Percentiles rank a stretch among this genome's conserved stretches.
phyloP scores from a whole-genome alignment of 2,329 filamentous ascomycete genomes.

The Aulographum hederae region DNA sequence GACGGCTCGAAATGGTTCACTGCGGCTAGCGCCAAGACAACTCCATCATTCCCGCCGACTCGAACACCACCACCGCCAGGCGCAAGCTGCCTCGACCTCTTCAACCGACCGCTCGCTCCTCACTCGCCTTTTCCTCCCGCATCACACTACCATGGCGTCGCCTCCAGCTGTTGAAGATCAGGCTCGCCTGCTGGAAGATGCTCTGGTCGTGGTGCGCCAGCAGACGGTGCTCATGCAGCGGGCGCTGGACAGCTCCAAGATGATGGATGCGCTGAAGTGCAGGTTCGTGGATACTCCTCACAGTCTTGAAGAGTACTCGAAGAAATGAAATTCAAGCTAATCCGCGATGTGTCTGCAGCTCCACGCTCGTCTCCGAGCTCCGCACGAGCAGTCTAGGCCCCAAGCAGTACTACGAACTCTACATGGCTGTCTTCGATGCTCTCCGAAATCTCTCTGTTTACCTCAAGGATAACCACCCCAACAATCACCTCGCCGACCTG shows the following conservation, averaged over 20 bases:
- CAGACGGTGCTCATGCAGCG: slow-evolving; percentile 96
- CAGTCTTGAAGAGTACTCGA: background rate
- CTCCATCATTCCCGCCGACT: too few relatives aligned
- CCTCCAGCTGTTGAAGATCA: slow-evolving; percentile 34
- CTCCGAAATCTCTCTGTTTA: slow-evolving; percentile 91
- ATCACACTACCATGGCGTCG: slow-evolving; percentile 18
- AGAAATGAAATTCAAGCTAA: background rate
- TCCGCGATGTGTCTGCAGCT: slow-evolving; percentile 38
- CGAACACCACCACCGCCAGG: too few relatives aligned
- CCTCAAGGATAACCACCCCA: slow-evolving; percentile 89
- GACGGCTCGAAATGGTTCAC: too few relatives aligned
- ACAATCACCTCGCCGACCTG: slow-evolving; percentile 92
- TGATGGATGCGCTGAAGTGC: slow-evolving; percentile 99
- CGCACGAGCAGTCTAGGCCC: slow-evolving; percentile 94
- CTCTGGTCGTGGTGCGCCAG: slow-evolving; percentile 85
- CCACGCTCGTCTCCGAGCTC: slow-evolving; percentile 93
- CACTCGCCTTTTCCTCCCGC: too few relatives aligned
- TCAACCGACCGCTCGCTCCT: too few relatives aligned
- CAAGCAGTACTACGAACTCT: slow-evolving; percentile 98
- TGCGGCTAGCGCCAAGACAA: too few relatives aligned
- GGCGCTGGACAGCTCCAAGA: slow-evolving; percentile 91
- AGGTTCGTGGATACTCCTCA: slow-evolving; percentile 51
- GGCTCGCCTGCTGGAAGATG: slow-evolving; percentile 92
- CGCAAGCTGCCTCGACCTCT: too few relatives aligned
- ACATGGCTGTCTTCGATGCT: slow-evolving; percentile 98